phyloP scores from a whole-genome alignment of 108 stramenopile genomes.

The Nitzschia inconspicua region DNA sequence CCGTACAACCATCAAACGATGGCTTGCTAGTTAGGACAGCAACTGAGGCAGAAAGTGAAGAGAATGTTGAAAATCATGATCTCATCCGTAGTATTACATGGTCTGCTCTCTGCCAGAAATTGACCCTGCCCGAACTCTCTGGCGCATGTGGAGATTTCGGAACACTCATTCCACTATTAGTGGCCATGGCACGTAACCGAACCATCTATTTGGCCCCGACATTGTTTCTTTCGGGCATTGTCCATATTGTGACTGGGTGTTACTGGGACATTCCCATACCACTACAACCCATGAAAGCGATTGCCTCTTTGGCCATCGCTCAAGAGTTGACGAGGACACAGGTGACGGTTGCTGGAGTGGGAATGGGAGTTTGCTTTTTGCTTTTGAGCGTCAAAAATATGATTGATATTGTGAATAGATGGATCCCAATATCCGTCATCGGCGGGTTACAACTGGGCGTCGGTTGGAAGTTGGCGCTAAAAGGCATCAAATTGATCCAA shows the following conservation, averaged over 20 bases:
- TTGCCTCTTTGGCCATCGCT: conserved; percentile 68
- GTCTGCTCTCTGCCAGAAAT: no score
- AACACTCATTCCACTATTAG: conserved; percentile 75
- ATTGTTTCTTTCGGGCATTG: conserved; percentile 65
- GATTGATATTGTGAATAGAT: conserved; percentile 66
- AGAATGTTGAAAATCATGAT: no score
- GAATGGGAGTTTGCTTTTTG: conserved; percentile 55
- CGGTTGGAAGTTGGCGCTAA: conserved; percentile 54
- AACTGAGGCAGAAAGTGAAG: no score
- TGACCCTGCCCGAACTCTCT: conserved; percentile 49
- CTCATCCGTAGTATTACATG: no score
- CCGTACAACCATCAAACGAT: no score
- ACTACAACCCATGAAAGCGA: conserved; percentile 90
- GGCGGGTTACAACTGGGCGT: conserved; percentile 82
- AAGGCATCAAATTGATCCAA: conserved; percentile 58
- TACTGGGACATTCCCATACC: conserved; percentile 83
- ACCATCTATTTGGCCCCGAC: conserved; percentile 63
- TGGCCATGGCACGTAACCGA: conserved; percentile 61
- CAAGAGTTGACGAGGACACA: conserved; percentile 20
- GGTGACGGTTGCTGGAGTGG: conserved; percentile 74
- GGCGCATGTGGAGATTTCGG: conserved; percentile 81
- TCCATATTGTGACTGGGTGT: conserved; percentile 62
- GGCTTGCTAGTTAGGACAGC: no score
- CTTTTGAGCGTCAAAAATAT: conserved; percentile 49
- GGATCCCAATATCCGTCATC: conserved; percentile 69